Conservation (phyloP, 345 rosid species). For the Carallia brachiata region DNA sequence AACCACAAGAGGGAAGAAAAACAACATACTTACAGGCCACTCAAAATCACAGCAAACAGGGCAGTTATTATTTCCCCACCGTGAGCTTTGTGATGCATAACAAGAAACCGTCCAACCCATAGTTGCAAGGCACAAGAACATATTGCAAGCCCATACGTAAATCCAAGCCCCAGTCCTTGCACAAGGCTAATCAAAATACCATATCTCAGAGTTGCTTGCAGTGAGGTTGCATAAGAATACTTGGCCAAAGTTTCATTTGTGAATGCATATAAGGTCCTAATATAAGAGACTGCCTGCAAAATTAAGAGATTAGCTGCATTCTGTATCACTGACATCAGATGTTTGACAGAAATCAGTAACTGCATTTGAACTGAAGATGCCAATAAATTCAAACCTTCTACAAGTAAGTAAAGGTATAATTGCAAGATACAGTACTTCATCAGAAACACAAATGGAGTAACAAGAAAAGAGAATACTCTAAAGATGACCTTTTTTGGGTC, state of each 20-base stretch:
- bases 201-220: conserved; percentile 94
- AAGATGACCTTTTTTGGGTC: too few relatives aligned
- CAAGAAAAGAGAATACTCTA: conserved; percentile 2
- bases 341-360: not conserved
- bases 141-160: conserved; percentile 96
- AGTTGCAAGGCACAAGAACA: conserved; percentile 97
- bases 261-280: conserved; percentile 91
- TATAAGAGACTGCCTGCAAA: conserved; percentile 87
- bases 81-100: conserved; percentile 50
- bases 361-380: not conserved
- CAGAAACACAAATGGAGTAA: not conserved
- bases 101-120: conserved; percentile 90
- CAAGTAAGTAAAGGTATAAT: not conserved
- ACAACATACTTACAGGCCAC: conserved; percentile 88
- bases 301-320: conserved; percentile 16
- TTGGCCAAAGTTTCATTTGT: conserved; percentile 97
- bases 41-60: conserved; percentile 85
- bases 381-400: not conserved
- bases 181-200: conserved; percentile 93
- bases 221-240: conserved; percentile 92
- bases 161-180: conserved; percentile 99
- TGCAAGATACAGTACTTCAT: not conserved
- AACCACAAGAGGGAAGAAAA: conserved; percentile 23
- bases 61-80: conserved; percentile 94
- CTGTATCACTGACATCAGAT: conserved; percentile 6